Conservation (phyloP, 805 yeast species). For the Brettanomyces sp. region DNA sequence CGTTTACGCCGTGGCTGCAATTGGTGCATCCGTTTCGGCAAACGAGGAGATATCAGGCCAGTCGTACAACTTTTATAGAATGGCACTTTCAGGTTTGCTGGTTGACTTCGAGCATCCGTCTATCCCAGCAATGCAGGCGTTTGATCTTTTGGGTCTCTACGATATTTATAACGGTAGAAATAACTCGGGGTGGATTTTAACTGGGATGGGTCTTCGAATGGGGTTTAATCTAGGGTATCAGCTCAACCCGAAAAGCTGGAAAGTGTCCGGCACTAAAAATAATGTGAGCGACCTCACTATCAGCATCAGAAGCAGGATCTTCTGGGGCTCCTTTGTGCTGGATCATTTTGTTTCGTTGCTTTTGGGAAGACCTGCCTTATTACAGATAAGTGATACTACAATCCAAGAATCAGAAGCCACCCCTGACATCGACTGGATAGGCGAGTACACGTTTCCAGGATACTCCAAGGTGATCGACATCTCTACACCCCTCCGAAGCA, state of each 20-base stretch:
- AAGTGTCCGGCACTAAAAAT: slow-evolving; percentile 22
- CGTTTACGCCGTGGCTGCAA: slow-evolving; percentile 47
- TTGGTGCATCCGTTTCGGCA: slow-evolving; percentile 45
- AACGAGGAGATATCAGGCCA: slow-evolving; percentile 30
- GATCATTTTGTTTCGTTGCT: slow-evolving; percentile 55
- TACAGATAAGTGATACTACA: slow-evolving; percentile 49
- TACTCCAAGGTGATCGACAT: slow-evolving; percentile 23
- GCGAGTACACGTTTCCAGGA: slow-evolving; percentile 38
- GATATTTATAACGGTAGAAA: slow-evolving; percentile 53
- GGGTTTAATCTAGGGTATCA: slow-evolving; percentile 61
- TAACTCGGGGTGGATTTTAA: slow-evolving; percentile 53
- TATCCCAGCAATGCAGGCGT: slow-evolving; percentile 50
- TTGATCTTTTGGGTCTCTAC: slow-evolving; percentile 48
- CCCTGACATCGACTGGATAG: slow-evolving; percentile 57
- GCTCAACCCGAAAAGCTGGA: slow-evolving; percentile 53
- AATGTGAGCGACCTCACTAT: slow-evolving; percentile 39
- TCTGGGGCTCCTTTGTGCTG: slow-evolving; percentile 60
- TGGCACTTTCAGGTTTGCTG: slow-evolving; percentile 35
- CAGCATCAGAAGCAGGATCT: slow-evolving; percentile 48
- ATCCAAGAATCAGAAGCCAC: slow-evolving; percentile 50
- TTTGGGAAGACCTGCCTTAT: slow-evolving; percentile 47
- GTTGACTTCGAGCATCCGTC: slow-evolving; percentile 33
- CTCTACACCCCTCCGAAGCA: slow-evolving; percentile 33
- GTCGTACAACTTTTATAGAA: slow-evolving; percentile 36
- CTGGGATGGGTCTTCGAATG: slow-evolving; percentile 55